Conservation (phyloP, 805 yeast genomes). For the Lachancea kluyveri region DNA sequence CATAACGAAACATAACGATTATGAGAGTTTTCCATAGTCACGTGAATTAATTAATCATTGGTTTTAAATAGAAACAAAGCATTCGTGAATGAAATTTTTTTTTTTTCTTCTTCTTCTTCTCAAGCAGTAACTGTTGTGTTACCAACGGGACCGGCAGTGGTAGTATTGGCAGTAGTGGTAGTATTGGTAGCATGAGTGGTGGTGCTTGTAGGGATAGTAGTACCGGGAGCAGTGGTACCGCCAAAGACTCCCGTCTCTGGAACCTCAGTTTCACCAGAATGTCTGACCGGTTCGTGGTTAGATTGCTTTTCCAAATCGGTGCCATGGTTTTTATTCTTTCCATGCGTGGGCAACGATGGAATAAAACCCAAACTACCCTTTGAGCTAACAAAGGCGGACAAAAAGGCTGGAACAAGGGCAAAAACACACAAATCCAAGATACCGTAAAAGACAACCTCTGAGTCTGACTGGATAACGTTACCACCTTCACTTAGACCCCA, state of each 20-base stretch:
- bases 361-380: slow-evolving; percentile 10
- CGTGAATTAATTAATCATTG: too few relatives aligned
- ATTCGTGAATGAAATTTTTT: too few relatives aligned
- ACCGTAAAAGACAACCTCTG: slow-evolving; percentile 52
- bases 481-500: slow-evolving; percentile 56
- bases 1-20: too few relatives aligned
- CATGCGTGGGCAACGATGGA: slow-evolving; percentile 4
- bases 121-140: too few relatives aligned
- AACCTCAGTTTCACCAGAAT: slow-evolving; percentile 33
- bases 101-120: too few relatives aligned
- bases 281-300: slow-evolving; percentile 22
- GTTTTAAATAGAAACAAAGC: too few relatives aligned
- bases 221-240: not conserved
- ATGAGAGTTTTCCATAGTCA: too few relatives aligned
- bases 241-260: slow-evolving; percentile 8
- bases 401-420: slow-evolving; percentile 35
- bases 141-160: too few relatives aligned
- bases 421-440: slow-evolving; percentile 42
- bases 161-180: too few relatives aligned
- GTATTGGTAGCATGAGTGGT: too few relatives aligned
- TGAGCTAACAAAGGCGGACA: slow-evolving; percentile 14
- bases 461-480: slow-evolving; percentile 45
- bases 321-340: slow-evolving; percentile 4
- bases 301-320: slow-evolving; percentile 16
- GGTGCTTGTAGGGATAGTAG: too few relatives aligned